Evolutionary conservation across 345 rosid genomes (phyloP), one percentile per base, ranked within the genome.

Genomic region (Aquilaria malaccensis): DNA sequence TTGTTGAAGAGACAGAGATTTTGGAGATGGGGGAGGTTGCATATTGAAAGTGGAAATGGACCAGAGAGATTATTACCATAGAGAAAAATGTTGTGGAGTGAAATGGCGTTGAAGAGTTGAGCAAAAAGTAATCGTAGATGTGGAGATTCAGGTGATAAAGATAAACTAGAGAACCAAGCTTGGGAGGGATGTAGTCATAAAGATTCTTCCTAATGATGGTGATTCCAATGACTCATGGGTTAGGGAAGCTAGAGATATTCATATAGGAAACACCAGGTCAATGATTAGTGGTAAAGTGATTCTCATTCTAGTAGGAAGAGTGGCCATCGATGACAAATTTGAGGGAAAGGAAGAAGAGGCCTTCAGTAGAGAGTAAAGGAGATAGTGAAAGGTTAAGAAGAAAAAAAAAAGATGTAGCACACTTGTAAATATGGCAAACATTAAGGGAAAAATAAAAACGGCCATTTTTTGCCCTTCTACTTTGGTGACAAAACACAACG

Each of bases 71-170:
- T 94, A 76, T 94, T 94, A 0, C 82, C 79, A 73, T 90, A 83
- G 10, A 94, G 82, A 65, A 86, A 90, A 33, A 90, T 46, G 62
- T 89, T 85, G 60, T 83, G 99, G 33, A 94, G 97, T 10, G 99
- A 78, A n/a, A 96, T 82, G 61, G 99, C 99, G 48, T 88, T 86
- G 64, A 94, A 86, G 43, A 94, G 85, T 61, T 84, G 83, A 45
- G 56, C 76, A 0, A 97, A 96, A 11, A 94, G 72, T 0, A 68
- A 49, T 82, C 68, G 58, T 90, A 90, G 64, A 45, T 70, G 59
- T 94, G 99, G 67, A 94, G 85, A 53, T 94, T 94, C 41, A 94
- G 84, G 13, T 95, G 85, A 37, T 97, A 88, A 71, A 94, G 97
- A 63, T 75, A 88, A 12, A 79, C 15, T 6, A 94, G 71, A 0